Percentiles rank a stretch among this genome's conserved stretches.
These are phyloP conservation scores for Aspergillus melleus DNA, from an alignment of 2,329 filamentous ascomycete genomes.

Conservation along the genomic window DNA sequence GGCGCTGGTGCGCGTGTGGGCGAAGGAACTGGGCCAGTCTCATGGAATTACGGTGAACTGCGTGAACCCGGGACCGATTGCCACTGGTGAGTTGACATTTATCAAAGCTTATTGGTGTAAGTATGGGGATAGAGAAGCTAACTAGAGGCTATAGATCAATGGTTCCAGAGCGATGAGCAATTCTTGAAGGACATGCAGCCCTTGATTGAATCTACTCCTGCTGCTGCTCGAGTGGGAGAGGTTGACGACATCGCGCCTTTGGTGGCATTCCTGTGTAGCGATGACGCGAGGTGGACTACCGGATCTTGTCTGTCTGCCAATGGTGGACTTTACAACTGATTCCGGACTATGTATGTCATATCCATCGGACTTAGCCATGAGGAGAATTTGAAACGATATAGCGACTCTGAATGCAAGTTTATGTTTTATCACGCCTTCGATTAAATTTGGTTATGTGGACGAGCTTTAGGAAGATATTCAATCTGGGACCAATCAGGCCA, in stretches of 20 bases:
- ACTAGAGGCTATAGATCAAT: slow-evolving; percentile 16
- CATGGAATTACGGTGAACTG: slow-evolving; percentile 55
- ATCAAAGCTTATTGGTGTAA: too few species aligned
- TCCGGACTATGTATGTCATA: neutral
- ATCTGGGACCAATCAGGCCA: too few species aligned
- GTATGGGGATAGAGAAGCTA: too few species aligned
- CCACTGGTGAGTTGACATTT: slow-evolving; percentile 40
- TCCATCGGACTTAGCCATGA: too few species aligned
- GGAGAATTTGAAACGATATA: too few species aligned
- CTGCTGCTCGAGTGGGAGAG: slow-evolving; percentile 29
- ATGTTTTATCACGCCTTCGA: too few species aligned
- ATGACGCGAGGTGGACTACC: slow-evolving; percentile 32
- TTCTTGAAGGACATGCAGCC: slow-evolving; percentile 34
- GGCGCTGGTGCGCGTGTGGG: slow-evolving; percentile 61
- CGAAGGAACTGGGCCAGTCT: slow-evolving; percentile 55
- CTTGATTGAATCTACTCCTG: slow-evolving; percentile 33
- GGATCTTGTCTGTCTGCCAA: slow-evolving; percentile 31
- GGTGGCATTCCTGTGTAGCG: slow-evolving; percentile 32
- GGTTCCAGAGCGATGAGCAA: slow-evolving; percentile 33
- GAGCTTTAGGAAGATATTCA: too few species aligned
- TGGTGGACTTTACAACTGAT: slow-evolving; percentile 24
- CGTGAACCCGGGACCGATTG: slow-evolving; percentile 59
- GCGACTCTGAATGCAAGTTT: too few species aligned
- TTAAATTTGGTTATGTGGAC: too few species aligned
- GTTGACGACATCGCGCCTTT: slow-evolving; percentile 34